Percentiles rank a stretch among this genome's conserved stretches.
Conservation (phyloP, 805 yeast species). For the Grigorovia transvaalensis region DNA sequence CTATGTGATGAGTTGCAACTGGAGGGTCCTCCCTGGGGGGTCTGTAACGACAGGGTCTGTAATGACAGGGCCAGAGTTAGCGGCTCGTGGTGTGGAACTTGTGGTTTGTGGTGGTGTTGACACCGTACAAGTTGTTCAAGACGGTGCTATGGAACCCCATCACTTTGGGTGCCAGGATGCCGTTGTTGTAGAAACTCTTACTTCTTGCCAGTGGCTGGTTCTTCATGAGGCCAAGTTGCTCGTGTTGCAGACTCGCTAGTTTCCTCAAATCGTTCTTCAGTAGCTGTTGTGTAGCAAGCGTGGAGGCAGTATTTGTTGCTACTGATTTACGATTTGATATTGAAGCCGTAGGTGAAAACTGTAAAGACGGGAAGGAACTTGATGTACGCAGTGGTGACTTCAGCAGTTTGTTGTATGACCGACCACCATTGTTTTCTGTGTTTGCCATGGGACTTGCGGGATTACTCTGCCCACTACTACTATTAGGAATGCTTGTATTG, state of each 20-base stretch:
- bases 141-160: constrained; percentile 7
- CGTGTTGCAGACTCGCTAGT: background rate
- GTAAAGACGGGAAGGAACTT: background rate
- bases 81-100: background rate
- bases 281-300: constrained; percentile 2
- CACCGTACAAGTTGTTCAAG: constrained; percentile 7
- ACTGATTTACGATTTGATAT: background rate
- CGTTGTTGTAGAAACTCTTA: background rate
- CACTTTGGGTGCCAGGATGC: background rate
- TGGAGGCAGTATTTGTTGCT: constrained; percentile 1
- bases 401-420: background rate
- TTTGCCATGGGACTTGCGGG: background rate
- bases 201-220: background rate
- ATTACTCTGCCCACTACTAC: background rate
- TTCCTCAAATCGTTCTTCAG: constrained; percentile 6
- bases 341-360: background rate
- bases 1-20: background rate
- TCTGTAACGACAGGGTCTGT: background rate
- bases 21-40: no score
- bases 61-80: background rate
- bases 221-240: background rate
- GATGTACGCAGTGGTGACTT: background rate
- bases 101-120: background rate
- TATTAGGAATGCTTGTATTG: background rate
- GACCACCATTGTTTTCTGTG: background rate